These are phyloP conservation scores for Exophiala sp. DNA, from an alignment of 2,329 filamentous ascomycete genomes.

Conservation along the genomic window DNA sequence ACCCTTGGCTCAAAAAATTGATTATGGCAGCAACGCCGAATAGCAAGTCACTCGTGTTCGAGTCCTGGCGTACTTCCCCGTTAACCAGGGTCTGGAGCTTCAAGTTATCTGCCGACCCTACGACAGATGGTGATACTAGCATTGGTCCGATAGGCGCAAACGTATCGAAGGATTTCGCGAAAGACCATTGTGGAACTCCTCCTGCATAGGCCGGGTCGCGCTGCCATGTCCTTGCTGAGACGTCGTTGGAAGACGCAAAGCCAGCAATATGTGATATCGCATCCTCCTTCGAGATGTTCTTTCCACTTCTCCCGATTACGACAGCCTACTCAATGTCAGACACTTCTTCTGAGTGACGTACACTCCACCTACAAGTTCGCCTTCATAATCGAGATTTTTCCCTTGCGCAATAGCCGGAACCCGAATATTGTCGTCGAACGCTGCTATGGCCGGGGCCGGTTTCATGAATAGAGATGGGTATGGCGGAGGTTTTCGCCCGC, in stretches of 20 bases:
- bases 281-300: conserved; percentile 45
- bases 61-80: conserved; percentile 35
- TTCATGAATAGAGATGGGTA: conserved; percentile 42
- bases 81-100: conserved; percentile 34
- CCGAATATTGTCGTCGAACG: conserved; percentile 30
- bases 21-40: conserved; percentile 35
- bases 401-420: conserved; percentile 39
- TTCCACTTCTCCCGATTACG: conserved; percentile 52
- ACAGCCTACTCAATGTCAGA: conserved; percentile 28
- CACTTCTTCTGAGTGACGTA: too few species aligned
- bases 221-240: conserved; percentile 53
- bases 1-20: conserved; percentile 35
- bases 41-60: conserved; percentile 36
- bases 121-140: conserved; percentile 32
- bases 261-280: conserved; percentile 52
- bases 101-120: conserved; percentile 16
- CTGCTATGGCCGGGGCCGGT: conserved; percentile 32
- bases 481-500: conserved; percentile 37
- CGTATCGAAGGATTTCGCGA: conserved; percentile 58
- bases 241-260: conserved; percentile 55
- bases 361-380: conserved; percentile 23
- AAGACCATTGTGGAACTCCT: conserved; percentile 55
- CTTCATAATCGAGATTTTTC: conserved; percentile 32
- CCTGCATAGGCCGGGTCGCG: conserved; percentile 49
- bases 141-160: conserved; percentile 53